Evolutionary conservation across 768 basidiomycete species (phyloP), one percentile per base, ranked within the genome.

Genomic region (Crepidotus variabilis): DNA sequence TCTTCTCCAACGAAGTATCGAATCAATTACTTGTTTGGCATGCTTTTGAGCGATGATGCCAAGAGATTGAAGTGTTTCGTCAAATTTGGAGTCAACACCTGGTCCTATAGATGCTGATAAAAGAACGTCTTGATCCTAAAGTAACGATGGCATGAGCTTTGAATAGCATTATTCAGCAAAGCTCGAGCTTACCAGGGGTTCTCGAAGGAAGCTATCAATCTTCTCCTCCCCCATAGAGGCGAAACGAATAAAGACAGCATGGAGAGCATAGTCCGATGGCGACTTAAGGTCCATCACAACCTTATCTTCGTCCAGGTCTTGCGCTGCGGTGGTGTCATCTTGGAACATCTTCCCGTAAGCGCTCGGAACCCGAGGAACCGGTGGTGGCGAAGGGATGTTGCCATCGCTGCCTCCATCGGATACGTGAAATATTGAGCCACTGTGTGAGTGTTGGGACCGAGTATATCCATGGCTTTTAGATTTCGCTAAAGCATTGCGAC

Each of bases 211-310:
- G 2, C 72, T 68, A 10, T 87, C 83, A n/a, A 95, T 87, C 64
- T 92, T 92, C 24, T 74, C 75, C 69, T 96, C 92, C 1, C 91
- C 90, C 4, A 82, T 75, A 0, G 86, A 81, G 8, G 89, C 90
- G 63, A 95, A 95, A 2, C 89, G 86, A 43, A 92, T 90, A 67
- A 95, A 94, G 6, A 95, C 81, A 0, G 92, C 90, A 65, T 92
- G 90, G 11, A 95, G 73, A 1, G 94, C 94, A 63, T 89, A 94
- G 63, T 95, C 94, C 0, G 88, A 86, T 1, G 94, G 92, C 10
- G 88, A 92, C 65, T 85, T 89, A 0, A 88, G 88, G 50, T 89
- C 87, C 63, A 82, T 78, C 20, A 80, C 72, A 48, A 87, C 77
- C 64, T 84, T 84, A 62, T 89, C 88, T 11, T 88, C 89, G 46